A percentile compares a stretch with the other conserved stretches of the same genome.
Evolutionary conservation across 306 rosid genomes (phyloP).

Genomic region (Casuarina cunninghamiana): DNA sequence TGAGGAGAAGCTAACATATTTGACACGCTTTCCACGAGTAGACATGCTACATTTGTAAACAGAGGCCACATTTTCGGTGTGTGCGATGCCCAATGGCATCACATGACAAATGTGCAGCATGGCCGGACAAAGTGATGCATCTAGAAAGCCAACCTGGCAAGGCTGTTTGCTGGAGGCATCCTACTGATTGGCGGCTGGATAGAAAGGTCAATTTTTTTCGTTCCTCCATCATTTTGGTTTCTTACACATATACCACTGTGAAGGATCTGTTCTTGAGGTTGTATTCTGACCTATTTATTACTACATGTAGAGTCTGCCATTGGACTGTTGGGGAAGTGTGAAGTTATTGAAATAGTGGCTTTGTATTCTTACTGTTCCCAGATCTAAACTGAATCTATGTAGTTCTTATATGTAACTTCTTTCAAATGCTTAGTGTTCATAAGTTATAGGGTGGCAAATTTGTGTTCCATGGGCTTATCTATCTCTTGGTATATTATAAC

Average conservation of each 20-base stretch:
- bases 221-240: conserved; percentile 44
- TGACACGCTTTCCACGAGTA: conserved; percentile 29
- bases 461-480: background rate
- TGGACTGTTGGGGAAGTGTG: background rate
- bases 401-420: background rate
- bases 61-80: conserved; percentile 59
- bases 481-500: background rate
- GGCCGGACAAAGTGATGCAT: conserved; percentile 67
- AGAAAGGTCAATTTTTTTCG: conserved; percentile 77
- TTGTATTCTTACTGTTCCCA: background rate
- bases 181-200: conserved; percentile 70
- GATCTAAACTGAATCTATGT: background rate
- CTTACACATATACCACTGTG: conserved; percentile 7
- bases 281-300: background rate
- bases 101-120: conserved; percentile 77
- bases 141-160: conserved; percentile 50
- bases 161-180: conserved; percentile 93
- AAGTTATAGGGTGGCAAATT: background rate
- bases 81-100: conserved; percentile 65
- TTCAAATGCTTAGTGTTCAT: background rate
- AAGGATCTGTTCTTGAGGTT: background rate
- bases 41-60: conserved; percentile 83
- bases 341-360: background rate
- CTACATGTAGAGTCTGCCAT: background rate
- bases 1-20: background rate